These are phyloP conservation scores for Dictyostelium intermedium DNA, from an alignment of 78 protist species.

Conservation along the genomic window DNA sequence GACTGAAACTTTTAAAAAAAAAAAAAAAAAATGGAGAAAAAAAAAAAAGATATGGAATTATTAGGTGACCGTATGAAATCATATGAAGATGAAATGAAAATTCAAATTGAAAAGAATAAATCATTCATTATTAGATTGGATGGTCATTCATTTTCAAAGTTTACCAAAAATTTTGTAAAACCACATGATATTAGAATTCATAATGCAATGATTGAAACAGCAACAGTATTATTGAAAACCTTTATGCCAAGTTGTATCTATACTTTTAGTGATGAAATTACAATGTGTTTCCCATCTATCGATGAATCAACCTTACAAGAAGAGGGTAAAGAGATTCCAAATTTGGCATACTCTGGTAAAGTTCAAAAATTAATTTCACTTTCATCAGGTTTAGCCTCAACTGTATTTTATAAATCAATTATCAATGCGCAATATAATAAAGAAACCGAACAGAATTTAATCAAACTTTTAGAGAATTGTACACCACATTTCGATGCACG, in stretches of 20 bases:
- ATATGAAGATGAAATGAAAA: neutral
- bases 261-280: slow-evolving; percentile 79
- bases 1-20: too few species aligned
- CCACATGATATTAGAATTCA: slow-evolving; percentile 81
- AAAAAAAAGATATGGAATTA: neutral
- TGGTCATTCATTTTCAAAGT: slow-evolving; percentile 81
- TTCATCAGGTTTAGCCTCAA: slow-evolving; percentile 68
- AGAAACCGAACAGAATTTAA: neutral
- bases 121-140: slow-evolving; percentile 72
- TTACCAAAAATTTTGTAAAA: slow-evolving; percentile 36
- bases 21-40: neutral
- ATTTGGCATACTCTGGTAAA: slow-evolving; percentile 36
- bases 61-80: neutral
- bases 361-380: slow-evolving; percentile 53
- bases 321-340: neutral
- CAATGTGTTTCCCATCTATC: slow-evolving; percentile 64
- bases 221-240: slow-evolving; percentile 21
- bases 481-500: slow-evolving; percentile 65
- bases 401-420: slow-evolving; percentile 34
- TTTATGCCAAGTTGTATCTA: slow-evolving; percentile 56
- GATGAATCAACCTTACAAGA: neutral
- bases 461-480: neutral
- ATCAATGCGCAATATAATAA: neutral
- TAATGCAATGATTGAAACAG: slow-evolving; percentile 81
- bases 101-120: neutral